Base-by-base conservation (phyloP, 2,329 filamentous ascomycete genomes). In the Fusarium musae region DNA sequence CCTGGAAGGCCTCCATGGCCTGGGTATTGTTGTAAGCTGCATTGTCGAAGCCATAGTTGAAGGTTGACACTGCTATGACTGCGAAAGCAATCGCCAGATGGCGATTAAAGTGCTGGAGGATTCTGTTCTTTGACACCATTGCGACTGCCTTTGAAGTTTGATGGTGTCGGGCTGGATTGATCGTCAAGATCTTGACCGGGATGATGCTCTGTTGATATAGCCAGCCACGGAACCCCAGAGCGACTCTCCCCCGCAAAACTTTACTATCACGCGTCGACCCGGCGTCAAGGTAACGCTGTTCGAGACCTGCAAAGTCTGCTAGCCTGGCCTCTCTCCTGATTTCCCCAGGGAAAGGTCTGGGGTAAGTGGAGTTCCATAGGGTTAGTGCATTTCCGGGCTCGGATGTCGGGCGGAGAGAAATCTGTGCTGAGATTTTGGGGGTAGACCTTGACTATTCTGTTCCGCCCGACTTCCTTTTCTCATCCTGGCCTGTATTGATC, bases 41-140 rank as follows among this genome's bases (percentile, higher is more conserved):
- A 56, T 83, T 82, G 58, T 84, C 82, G 19, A 84, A 82, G 56
- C 82, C 82, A 78, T 83, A 84, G 67, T 83, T 84, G 64, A 83
- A 80, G 2, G 77, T 78, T 0, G 80, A 82, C 2, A 84, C 67
- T 9, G 81, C 81, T 30, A 84, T 81, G 34, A 83, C 63, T 0
- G 69, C 44, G 19, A 70, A 70, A 0, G 77, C 71, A 1, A 75
- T 52, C 0, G 69, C 56, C 5, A 79, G 46, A 4, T 62, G 60
- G 8, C 42, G 49, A 34, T 79, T 80, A 56, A 80, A 79, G 62
- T 70, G 67, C 5, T 69, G 36, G 2, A 70, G 67, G 13, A 70
- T 70, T 32, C 67, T 65, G 30, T 70, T 70, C 5, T 65, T 52
- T 16, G 67, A 69, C 47, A 59, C 15, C 54, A 64, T 70, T 17